Evolutionary conservation across 495 filamentous ascomycete genomes (phyloP).

Genomic region (Podospora bellae-mahoneyi): DNA sequence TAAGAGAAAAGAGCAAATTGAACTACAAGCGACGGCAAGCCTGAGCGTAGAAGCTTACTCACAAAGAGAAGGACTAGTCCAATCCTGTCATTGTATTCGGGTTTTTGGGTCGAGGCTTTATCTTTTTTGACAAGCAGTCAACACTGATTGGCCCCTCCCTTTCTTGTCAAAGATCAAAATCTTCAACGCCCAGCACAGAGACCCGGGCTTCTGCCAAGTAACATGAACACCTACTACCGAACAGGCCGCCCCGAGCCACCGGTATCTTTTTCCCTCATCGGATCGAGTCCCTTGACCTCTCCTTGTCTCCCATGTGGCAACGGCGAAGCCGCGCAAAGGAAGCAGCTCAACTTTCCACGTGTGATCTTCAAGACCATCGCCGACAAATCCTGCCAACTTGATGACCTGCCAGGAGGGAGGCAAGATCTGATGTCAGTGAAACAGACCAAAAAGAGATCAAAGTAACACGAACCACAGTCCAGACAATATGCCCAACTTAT

Average conservation of each 20-base stretch:
- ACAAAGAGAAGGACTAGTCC: background rate
- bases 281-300: background rate
- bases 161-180: background rate
- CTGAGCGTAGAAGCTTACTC: background rate
- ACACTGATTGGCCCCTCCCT: background rate
- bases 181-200: background rate
- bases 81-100: no score
- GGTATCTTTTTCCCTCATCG: background rate
- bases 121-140: background rate
- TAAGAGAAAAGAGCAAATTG: background rate
- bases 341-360: background rate
- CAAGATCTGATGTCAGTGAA: background rate
- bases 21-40: background rate
- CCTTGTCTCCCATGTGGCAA: background rate
- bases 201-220: background rate
- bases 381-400: background rate
- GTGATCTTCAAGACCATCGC: background rate
- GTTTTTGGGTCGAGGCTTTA: background rate
- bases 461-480: background rate
- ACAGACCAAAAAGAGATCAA: background rate
- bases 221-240: background rate
- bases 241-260: background rate
- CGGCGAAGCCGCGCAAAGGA: background rate
- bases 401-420: background rate
- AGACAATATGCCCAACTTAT: background rate